Percentiles rank a stretch among this genome's conserved stretches.
Evolutionary conservation across 2,329 filamentous ascomycete species (phyloP).

Genomic region (Aureobasidium melanogenum): DNA sequence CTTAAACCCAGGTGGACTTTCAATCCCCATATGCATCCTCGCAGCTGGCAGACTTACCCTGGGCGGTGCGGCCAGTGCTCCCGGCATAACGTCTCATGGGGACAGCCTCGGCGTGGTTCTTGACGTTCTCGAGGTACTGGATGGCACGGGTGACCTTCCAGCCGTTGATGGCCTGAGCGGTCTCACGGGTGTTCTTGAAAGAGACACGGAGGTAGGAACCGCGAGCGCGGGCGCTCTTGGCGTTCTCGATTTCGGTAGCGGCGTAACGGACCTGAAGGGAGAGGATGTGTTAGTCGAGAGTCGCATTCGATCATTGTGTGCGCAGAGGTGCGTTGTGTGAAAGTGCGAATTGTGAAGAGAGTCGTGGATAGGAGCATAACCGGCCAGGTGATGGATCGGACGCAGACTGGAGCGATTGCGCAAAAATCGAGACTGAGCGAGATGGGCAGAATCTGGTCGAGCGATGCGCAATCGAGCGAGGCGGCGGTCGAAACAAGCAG

Average conservation of each 20-base stretch:
- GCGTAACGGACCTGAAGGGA: conserved; percentile 80
- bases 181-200: conserved; percentile 99
- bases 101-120: conserved; percentile 93
- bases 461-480: neutral
- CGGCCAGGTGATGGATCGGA: neutral
- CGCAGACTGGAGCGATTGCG: neutral
- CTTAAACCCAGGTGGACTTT: conserved; percentile 11
- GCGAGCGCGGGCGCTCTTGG: conserved; percentile 94
- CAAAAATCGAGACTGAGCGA: neutral
- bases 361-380: neutral
- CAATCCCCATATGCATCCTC: conserved; percentile 27
- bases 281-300: neutral
- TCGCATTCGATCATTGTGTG: neutral
- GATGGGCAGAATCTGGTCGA: neutral
- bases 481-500: conserved; percentile 1
- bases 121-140: conserved; percentile 96
- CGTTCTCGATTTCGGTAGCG: conserved; percentile 74
- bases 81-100: conserved; percentile 97
- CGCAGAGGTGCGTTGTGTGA: neutral
- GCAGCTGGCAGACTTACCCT: conserved; percentile 64
- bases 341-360: neutral
- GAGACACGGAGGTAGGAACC: conserved; percentile 98
- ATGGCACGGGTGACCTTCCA: conserved; percentile 95
- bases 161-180: conserved; percentile 97
- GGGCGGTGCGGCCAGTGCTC: conserved; percentile 87